Percentiles rank a stretch among this genome's conserved stretches.
Evolutionary conservation across 805 yeast species (phyloP).

Genomic region (Wickerhamiella shivajii): DNA sequence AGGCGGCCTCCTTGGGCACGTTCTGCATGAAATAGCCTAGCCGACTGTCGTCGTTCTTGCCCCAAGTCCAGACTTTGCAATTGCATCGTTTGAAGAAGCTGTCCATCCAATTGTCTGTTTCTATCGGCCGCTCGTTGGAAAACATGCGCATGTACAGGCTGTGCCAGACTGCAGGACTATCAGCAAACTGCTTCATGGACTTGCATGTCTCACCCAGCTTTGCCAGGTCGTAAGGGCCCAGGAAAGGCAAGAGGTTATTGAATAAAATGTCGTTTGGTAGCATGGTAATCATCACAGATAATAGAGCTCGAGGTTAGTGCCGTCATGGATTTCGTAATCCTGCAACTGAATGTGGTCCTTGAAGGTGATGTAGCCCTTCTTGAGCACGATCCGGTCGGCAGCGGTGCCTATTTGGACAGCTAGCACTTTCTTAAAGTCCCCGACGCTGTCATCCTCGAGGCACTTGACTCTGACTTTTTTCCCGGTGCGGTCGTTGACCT

Average conservation of each 20-base stretch:
- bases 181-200: conserved; percentile 24
- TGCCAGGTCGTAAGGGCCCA: conserved; percentile 26
- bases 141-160: conserved; percentile 18
- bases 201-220: conserved; percentile 29
- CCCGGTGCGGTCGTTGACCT: conserved; percentile 68
- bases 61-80: conserved; percentile 39
- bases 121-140: conserved; percentile 15
- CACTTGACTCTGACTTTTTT: conserved; percentile 78
- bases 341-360: conserved; percentile 84
- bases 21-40: conserved; percentile 30
- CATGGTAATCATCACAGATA: conserved; percentile 7
- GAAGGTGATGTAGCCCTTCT: conserved; percentile 70
- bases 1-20: conserved; percentile 15
- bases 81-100: conserved; percentile 29
- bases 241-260: conserved; percentile 15
- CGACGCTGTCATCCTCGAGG: conserved; percentile 67
- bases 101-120: conserved; percentile 34
- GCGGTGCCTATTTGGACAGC: conserved; percentile 73
- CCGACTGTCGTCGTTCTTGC: conserved; percentile 30
- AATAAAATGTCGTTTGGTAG: conserved; percentile 12
- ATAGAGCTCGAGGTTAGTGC: conserved; percentile 73
- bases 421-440: conserved; percentile 76
- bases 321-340: conserved; percentile 91
- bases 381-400: conserved; percentile 47
- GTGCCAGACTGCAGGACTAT: conserved; percentile 33